Conservation (phyloP, 345 rosid genomes). For the Sisymbrium irio region DNA sequence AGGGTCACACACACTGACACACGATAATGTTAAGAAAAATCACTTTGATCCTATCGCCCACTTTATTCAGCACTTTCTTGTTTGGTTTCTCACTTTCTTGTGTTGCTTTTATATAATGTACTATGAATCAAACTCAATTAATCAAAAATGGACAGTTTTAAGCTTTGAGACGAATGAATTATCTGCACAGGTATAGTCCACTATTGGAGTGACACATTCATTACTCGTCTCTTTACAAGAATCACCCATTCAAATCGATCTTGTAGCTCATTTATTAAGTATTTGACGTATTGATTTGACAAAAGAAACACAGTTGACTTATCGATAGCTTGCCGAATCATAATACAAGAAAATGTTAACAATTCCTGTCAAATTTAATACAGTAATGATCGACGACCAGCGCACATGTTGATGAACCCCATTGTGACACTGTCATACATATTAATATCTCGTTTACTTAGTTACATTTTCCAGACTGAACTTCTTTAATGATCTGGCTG, state of each 20-base stretch:
- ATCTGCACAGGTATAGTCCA: not conserved
- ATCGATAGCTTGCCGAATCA: not conserved
- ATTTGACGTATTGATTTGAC: not conserved
- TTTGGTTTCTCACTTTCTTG: constrained; percentile 7
- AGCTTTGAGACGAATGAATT: not conserved
- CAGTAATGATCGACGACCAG: not conserved
- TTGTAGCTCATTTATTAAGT: not conserved
- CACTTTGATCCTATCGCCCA: not conserved
- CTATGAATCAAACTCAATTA: not conserved
- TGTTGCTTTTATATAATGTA: not conserved
- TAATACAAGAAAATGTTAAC: too few species aligned
- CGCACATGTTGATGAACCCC: not conserved
- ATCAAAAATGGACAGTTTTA: not conserved
- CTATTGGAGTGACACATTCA: not conserved
- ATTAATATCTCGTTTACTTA: not conserved
- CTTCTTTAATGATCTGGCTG: not conserved
- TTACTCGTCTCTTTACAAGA: not conserved
- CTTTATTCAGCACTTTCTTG: not conserved
- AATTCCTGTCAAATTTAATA: too few species aligned
- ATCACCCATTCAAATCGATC: not conserved
- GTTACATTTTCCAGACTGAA: not conserved
- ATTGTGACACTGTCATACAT: not conserved
- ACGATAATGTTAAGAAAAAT: not conserved
- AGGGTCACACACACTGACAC: not conserved
- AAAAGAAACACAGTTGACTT: not conserved